These are phyloP conservation scores for Blastocystis sp. DNA, from an alignment of 352 stramenopile species.

Conservation along the genomic window DNA sequence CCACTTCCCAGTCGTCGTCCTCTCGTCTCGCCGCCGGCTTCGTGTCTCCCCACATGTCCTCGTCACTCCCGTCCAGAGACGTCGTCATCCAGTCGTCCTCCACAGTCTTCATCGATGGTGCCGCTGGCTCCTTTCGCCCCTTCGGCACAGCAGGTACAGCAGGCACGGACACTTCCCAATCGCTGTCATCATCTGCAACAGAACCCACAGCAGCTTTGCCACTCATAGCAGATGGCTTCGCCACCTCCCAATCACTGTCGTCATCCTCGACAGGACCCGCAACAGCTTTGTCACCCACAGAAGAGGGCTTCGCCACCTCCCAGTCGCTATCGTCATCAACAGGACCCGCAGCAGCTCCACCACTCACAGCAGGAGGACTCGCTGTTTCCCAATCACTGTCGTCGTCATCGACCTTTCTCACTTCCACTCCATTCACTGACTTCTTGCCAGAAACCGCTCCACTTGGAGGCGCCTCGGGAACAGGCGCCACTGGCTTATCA, in stretches of 20 bases:
- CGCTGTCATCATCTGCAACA: not conserved
- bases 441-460: no score
- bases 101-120: not conserved
- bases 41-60: not conserved
- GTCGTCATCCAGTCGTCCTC: not conserved
- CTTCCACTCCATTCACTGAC: no score
- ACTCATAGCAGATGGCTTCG: not conserved
- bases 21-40: not conserved
- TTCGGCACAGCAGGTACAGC: not conserved
- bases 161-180: not conserved
- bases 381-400: constrained; percentile 28
- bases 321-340: no score
- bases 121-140: not conserved
- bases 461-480: no score
- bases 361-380: not conserved
- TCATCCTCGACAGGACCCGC: no score
- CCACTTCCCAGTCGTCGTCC: not conserved
- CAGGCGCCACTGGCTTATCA: no score
- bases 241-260: not conserved
- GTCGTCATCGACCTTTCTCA: no score
- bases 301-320: no score
- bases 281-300: no score
- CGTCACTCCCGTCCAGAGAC: no score
- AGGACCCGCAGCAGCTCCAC: no score
- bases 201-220: no score